Percentiles rank a stretch among this genome's conserved stretches.
Conservation (phyloP, 345 rosid species). For the Atalantia buxifolia region DNA sequence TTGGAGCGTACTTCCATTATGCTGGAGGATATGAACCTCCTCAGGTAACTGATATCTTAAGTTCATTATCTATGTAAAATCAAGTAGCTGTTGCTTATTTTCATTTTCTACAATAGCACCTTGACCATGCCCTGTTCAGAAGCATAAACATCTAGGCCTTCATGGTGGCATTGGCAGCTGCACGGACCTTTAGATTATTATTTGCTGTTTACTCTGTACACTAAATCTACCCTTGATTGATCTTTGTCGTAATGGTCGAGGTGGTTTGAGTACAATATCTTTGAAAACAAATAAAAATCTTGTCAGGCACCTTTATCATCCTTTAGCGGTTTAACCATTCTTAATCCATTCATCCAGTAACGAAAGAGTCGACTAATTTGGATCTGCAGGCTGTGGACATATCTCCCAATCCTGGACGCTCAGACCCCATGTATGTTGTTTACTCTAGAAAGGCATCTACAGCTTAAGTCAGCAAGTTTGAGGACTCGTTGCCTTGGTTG, state of each 20-base stretch:
- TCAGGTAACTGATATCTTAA: conserved; percentile 40
- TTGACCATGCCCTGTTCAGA: background rate
- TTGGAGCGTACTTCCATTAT: conserved; percentile 85
- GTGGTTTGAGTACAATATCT: background rate
- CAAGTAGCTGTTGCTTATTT: background rate
- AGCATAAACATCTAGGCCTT: background rate
- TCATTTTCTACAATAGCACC: background rate
- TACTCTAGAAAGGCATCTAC: conserved; percentile 60
- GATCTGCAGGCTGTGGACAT: conserved; percentile 75
- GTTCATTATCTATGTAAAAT: background rate
- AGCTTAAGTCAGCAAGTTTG: conserved; percentile 28
- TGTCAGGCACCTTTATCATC: background rate
- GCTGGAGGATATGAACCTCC: conserved; percentile 92
- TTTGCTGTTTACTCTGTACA: background rate
- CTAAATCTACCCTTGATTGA: background rate
- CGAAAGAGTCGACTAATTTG: conserved; percentile 1
- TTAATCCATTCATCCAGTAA: background rate
- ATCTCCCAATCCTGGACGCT: conserved; percentile 83
- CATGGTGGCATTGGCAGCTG: background rate
- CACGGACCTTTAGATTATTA: background rate
- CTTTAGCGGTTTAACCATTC: background rate
- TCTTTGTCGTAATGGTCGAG: background rate
- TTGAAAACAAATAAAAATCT: background rate
- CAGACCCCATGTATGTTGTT: conserved; percentile 85
- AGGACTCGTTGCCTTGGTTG: background rate